Base-by-base conservation (phyloP, 257 asterid genomes). In the Plantago ovata region DNA sequence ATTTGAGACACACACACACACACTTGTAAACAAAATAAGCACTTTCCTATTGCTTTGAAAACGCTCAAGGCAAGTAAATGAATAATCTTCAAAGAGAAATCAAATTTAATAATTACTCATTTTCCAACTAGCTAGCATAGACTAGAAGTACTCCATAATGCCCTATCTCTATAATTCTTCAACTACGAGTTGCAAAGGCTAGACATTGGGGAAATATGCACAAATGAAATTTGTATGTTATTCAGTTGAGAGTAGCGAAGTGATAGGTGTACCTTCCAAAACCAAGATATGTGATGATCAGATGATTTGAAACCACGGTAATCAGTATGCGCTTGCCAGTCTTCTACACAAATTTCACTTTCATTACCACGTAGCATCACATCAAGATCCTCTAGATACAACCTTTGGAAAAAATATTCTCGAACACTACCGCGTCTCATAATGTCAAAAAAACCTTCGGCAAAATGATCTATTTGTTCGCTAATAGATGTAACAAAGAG, bases 391-490 rank as follows among this genome's bases (percentile, higher is more conserved):
- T n/a, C n/a, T n/a, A n/a, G n/a, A n/a, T n/a, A n/a, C n/a, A n/a
- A n/a, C n/a, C n/a, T n/a, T n/a, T n/a, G n/a, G n/a, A n/a, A n/a
- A n/a, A n/a, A n/a, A n/a, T n/a, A n/a, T n/a, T n/a, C 69, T 72
- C 72, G 81, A 55, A 70, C 75, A 59, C 32, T 22, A 24, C 60
- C 28, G 69, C 66, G 28, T 68, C 76, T 61, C 57, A 81, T 66
- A 52, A 92, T 81, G 72, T 80, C 86, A 14, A 84, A 64, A 76
- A 88, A 92, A 47, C 98, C 98, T 65, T 68, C 62, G 41, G 77
- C 78, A 72, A 92, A 92, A 69, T 77, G 75, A 12, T 61, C 56
- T 32, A 84, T 81, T 81, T 89, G 98, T 38, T 84, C 84, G n/a
- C 82, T 49, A 51, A 84, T 78, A 33, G 94, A 75, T 54, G 47